These are phyloP conservation scores for Colletotrichum sp. DNA, from an alignment of 2,329 filamentous ascomycete species.

Conservation along the genomic window DNA sequence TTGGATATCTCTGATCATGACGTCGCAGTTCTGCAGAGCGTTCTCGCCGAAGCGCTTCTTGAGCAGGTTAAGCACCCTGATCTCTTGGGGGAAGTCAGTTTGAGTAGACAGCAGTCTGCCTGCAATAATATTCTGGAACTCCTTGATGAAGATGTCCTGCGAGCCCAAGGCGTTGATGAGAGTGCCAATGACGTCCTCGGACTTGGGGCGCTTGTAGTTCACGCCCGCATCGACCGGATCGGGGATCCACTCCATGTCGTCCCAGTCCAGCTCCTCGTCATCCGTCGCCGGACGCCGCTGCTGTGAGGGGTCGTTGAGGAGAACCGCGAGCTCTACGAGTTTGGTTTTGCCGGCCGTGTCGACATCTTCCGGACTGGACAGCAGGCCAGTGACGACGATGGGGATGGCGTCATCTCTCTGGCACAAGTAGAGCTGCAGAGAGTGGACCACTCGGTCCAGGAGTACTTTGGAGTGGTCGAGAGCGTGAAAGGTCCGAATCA, in stretches of 20 bases:
- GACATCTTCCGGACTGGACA: slow-evolving; percentile 64
- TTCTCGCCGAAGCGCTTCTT: slow-evolving; percentile 88
- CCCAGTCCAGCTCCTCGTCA: slow-evolving; percentile 81
- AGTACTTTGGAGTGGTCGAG: slow-evolving; percentile 81
- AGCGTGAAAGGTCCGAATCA: slow-evolving; percentile 78
- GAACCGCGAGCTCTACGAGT: slow-evolving; percentile 69
- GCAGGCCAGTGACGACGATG: slow-evolving; percentile 76
- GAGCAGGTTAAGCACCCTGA: slow-evolving; percentile 82
- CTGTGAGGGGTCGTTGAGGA: slow-evolving; percentile 67
- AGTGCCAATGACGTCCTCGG: slow-evolving; percentile 89
- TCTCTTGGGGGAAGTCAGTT: slow-evolving; percentile 76
- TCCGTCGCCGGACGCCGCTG: slow-evolving; percentile 57
- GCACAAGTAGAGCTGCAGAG: slow-evolving; percentile 77
- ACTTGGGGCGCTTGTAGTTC: slow-evolving; percentile 88
- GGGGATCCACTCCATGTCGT: slow-evolving; percentile 92
- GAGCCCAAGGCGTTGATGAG: slow-evolving; percentile 87
- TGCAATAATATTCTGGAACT: slow-evolving; percentile 88
- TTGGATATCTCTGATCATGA: slow-evolving; percentile 94
- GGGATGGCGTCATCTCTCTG: slow-evolving; percentile 79
- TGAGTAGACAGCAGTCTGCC: slow-evolving; percentile 76
- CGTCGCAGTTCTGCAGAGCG: slow-evolving; percentile 89
- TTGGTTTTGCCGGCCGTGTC: slow-evolving; percentile 47
- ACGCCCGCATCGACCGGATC: slow-evolving; percentile 92
- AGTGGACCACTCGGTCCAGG: slow-evolving; percentile 74
- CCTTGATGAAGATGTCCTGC: slow-evolving; percentile 87